Percentiles rank a stretch among this genome's conserved stretches.
phyloP scores from a whole-genome alignment of 306 rosid genomes.

The Dryas drummondii region DNA sequence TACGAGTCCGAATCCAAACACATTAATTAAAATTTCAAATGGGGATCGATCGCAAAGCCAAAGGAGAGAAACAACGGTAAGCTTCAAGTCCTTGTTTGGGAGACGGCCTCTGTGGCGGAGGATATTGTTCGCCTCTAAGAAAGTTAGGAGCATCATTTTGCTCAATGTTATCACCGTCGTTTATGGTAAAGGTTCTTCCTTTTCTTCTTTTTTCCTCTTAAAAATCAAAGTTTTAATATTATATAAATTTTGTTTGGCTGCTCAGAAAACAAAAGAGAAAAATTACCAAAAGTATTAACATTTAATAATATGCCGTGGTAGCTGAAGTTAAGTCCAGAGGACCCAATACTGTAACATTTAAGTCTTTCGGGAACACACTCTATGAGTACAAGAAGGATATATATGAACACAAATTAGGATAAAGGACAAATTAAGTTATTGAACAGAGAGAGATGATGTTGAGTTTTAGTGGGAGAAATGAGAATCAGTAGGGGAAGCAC shows the following conservation, averaged over 20 bases:
- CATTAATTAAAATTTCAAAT: not conserved
- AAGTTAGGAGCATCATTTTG: constrained; percentile 61
- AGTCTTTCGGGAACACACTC: no score
- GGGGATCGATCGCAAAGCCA: not conserved
- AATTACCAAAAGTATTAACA: not conserved
- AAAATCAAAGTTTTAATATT: not conserved
- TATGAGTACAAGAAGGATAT: not conserved
- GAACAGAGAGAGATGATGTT: not conserved
- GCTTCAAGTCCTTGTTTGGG: constrained; percentile 39
- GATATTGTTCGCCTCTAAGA: constrained; percentile 54
- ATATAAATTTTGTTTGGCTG: not conserved
- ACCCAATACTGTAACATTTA: no score
- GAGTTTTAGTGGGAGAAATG: not conserved
- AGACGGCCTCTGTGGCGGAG: constrained; percentile 47
- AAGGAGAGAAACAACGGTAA: constrained; percentile 1
- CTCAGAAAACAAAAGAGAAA: not conserved
- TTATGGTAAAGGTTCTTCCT: constrained; percentile 39
- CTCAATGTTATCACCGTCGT: constrained; percentile 58
- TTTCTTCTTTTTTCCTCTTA: not conserved
- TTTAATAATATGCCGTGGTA: not conserved
- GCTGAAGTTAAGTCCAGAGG: not conserved
- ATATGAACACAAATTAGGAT: not conserved
- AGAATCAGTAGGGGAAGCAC: not conserved
- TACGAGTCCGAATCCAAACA: constrained; percentile 19
- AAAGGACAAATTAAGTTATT: not conserved